phyloP scores from a whole-genome alignment of 306 rosid genomes.

The Prosopis cineraria region DNA sequence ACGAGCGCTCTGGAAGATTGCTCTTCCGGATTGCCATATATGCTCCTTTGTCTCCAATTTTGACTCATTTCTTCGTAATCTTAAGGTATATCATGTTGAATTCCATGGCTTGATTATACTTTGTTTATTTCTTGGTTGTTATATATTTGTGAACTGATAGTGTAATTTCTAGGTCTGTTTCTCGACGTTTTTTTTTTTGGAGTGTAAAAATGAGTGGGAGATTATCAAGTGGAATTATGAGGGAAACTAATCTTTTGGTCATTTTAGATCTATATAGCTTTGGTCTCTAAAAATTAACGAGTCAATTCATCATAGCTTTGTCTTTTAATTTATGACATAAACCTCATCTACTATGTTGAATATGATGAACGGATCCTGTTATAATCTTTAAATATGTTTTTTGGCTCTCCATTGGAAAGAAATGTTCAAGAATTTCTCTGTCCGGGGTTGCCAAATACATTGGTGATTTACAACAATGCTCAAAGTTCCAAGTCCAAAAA shows the following conservation, averaged over 20 bases:
- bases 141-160: background rate
- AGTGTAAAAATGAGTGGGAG: background rate
- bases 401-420: too few relatives aligned
- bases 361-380: too few relatives aligned
- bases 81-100: conserved; percentile 45
- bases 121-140: background rate
- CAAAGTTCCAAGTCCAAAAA: too few relatives aligned
- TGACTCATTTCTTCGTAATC: conserved; percentile 52
- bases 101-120: background rate
- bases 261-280: background rate
- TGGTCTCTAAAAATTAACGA: background rate
- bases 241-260: background rate
- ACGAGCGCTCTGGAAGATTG: too few relatives aligned
- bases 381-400: too few relatives aligned
- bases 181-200: background rate
- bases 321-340: too few relatives aligned
- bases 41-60: conserved; percentile 77
- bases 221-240: background rate
- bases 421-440: too few relatives aligned
- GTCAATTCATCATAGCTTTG: background rate
- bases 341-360: too few relatives aligned
- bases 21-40: too few relatives aligned
- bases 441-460: too few relatives aligned
- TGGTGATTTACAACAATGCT: too few relatives aligned
- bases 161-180: background rate